Base-by-base conservation (phyloP, 2,329 filamentous ascomycete genomes). In the Botrytis cinerea region DNA sequence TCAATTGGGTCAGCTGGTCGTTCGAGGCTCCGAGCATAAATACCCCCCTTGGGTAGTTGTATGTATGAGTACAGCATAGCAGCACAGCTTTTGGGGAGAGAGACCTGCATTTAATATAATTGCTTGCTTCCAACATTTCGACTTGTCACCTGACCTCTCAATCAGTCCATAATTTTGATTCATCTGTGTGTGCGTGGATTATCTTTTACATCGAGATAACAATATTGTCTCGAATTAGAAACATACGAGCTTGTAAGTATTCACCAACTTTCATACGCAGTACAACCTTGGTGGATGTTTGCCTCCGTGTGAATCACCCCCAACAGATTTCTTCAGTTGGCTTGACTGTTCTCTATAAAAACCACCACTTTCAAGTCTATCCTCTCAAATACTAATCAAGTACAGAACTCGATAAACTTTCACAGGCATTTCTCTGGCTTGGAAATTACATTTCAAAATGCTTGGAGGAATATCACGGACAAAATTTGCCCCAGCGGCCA, bases 81-180 rank as follows among this genome's bases (percentile, higher is more conserved):
- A 69, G 63, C n/a, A 73, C 71, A 61, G 46, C 71, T 73, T 61
- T 20, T 35, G 51, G 63, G 63, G 64, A 73, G 71, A 64, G 54
- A 73, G 63, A 69, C 71, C 54, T 73, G 63, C 71, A 73, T 73
- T 69, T 69, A 59, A 69, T 69, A 69, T 69, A 59, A 45, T 43
- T 57, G 35, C 51, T 40, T 57, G 43, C 46, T 62, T 48, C 40
- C 51, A 73, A 38, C 43, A 32, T 43, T 60, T 38, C n/a, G 22
- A 68, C 66, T 67, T 22, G 64, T 73, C 71, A 73, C 71, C 71
- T 73, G 71, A 73, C 68, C n/a, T 73, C 48, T 43, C 32, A 69
- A 57, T 69, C 66, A 63, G 63, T 57, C 48, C 38, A 69, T 57
- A 68, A 32, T 57, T 57, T 43, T 69, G 48, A 69, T 43, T 57